Base-by-base conservation (phyloP, 73 alveolate species). In the Uronychia binucleata region DNA sequence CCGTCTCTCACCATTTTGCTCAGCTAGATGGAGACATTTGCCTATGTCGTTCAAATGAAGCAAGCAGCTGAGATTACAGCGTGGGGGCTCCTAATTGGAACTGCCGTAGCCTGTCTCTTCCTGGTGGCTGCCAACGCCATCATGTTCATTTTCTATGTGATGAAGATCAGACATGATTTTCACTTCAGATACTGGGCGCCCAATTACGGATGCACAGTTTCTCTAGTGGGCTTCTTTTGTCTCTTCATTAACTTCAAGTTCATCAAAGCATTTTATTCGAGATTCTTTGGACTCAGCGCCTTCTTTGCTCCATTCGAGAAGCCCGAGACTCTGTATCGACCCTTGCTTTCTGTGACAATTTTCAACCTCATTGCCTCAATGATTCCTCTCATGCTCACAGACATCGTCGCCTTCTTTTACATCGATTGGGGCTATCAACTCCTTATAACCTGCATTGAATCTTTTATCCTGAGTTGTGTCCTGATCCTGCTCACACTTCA, bases 391-490 rank as follows among this genome's bases (percentile, higher is more conserved):
- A 79, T 89, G 14, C 34, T 82, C 11, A 81, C 78, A 58, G 92
- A 89, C 57, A 79, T 84, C 28, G 88, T 84, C 27, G 34, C 86
- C 30, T 79, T 89, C 76, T 74, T 67, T 8, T 89, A 32, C 34
- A 79, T 89, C 28, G 86, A 84, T 1, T 84, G 95, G 91, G 92
- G 95, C 28, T 89, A 89, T 80, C 90, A 89, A 60, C 34, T 89
- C 0, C 32, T 84, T 59, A 78, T 79, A 0, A 76, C 79, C 31
- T 57, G 86, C 8, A 83, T 89, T 0, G 95, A 89, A 33, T 58
- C 77, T 76, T 35, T 89, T 33, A 32, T 89, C 8, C 46, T 89
- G 82, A 75, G 89, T 0, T 0, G 84, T 0, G 81, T 28, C 30
- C 77, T 89, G 1, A 84, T 89, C 57, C 60, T 84, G 19, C 79